Conservation (phyloP, 2,329 filamentous ascomycete species). For the Dactylonectria macrodidyma region DNA sequence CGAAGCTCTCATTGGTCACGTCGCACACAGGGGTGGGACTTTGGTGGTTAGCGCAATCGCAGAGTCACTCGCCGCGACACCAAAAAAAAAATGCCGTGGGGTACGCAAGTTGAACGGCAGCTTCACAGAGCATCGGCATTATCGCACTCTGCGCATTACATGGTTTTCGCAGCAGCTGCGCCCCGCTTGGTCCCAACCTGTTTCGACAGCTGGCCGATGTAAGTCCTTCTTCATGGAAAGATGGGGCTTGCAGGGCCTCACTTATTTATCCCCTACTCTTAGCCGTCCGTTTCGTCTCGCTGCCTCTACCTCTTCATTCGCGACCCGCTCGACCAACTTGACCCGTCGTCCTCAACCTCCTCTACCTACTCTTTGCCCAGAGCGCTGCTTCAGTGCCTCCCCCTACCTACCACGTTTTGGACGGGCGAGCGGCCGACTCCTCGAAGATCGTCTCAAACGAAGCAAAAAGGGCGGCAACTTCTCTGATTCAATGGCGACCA, state of each 20-base stretch:
- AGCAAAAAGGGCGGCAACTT: neutral
- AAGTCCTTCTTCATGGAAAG: conserved; percentile 46
- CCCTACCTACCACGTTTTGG: neutral
- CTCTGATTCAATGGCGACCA: conserved; percentile 74
- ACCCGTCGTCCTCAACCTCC: neutral
- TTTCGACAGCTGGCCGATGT: conserved; percentile 11
- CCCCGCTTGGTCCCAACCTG: neutral
- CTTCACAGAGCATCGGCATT: neutral
- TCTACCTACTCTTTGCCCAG: neutral
- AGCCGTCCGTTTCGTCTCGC: conserved; percentile 24
- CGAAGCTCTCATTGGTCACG: conserved; percentile 26
- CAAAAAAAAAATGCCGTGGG: conserved; percentile 32
- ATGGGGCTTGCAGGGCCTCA: conserved; percentile 46
- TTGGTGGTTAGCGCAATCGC: neutral
- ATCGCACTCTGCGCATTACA: conserved; percentile 1
- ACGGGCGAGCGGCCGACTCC: neutral
- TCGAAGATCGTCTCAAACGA: neutral
- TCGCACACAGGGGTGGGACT: neutral
- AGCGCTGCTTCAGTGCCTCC: neutral
- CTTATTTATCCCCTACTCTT: conserved; percentile 34
- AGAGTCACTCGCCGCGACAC: conserved; percentile 35
- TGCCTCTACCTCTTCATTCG: conserved; percentile 1
- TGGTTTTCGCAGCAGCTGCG: conserved; percentile 3
- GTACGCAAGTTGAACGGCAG: conserved; percentile 6
- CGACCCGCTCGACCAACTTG: conserved; percentile 3